Evolutionary conservation across 257 asterid genomes (phyloP).

Genomic region (Plantago major): DNA sequence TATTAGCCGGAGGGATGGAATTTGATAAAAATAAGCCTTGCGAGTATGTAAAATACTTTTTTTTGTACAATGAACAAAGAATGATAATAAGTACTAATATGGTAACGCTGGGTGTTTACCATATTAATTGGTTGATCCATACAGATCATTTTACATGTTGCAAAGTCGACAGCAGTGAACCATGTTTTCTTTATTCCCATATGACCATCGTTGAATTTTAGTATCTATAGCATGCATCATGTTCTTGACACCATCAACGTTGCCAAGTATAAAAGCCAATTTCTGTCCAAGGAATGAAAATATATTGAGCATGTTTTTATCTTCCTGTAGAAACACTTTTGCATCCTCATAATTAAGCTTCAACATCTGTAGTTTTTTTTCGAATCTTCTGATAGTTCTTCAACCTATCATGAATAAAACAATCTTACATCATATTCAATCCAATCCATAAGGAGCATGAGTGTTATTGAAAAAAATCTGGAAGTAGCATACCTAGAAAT

Average conservation of each 20-base stretch:
- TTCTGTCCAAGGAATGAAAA: neutral
- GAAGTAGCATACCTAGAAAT: conserved; percentile 48
- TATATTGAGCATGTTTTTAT: neutral
- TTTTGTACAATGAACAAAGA: too few species aligned
- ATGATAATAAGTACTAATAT: too few species aligned
- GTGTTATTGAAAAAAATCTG: conserved; percentile 6
- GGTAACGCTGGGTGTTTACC: neutral
- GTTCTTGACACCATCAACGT: neutral
- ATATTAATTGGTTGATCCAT: neutral
- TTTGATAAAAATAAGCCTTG: too few species aligned
- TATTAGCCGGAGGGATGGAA: too few species aligned
- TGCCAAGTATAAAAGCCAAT: too few species aligned
- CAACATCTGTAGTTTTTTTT: conserved; percentile 28
- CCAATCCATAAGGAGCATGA: neutral
- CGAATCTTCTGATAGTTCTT: conserved; percentile 27
- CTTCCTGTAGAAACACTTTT: conserved; percentile 29
- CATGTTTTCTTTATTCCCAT: conserved; percentile 94
- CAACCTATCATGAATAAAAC: conserved; percentile 9
- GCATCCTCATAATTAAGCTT: conserved; percentile 40
- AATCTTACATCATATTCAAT: neutral
- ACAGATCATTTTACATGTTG: conserved; percentile 53
- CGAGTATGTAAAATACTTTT: too few species aligned
- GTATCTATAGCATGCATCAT: conserved; percentile 60
- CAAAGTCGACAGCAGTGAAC: conserved; percentile 81
- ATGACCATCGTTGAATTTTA: conserved; percentile 79